Evolutionary conservation across 139 green algal genomes (phyloP).

Genomic region (Gonium pectorale): DNA sequence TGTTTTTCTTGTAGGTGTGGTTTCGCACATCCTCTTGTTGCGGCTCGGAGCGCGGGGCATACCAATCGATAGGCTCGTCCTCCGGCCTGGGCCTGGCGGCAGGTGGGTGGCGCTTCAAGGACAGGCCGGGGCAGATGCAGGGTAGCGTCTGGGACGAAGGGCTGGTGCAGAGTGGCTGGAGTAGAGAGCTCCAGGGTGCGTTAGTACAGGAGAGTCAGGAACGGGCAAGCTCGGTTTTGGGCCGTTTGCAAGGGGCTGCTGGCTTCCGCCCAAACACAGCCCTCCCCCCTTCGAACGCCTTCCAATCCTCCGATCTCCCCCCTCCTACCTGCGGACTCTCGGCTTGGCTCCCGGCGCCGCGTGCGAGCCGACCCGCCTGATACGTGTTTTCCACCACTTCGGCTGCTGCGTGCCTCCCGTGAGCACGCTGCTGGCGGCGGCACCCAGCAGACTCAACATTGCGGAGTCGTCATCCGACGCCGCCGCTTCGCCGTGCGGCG

Average conservation of each 20-base stretch:
- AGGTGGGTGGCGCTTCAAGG: neutral
- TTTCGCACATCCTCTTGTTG: neutral
- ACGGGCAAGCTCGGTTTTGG: no score
- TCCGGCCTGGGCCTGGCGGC: neutral
- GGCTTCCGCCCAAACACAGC: no score
- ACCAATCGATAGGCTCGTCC: neutral
- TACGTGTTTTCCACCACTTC: neutral
- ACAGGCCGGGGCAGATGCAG: no score
- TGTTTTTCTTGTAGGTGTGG: constrained; percentile 13
- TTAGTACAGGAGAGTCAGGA: no score
- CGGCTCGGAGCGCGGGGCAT: neutral
- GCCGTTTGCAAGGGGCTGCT: no score
- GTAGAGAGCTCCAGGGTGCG: no score
- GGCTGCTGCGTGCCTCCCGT: neutral
- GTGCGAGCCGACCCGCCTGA: neutral
- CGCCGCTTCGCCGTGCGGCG: no score
- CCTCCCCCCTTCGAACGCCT: no score
- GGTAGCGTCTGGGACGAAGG: no score
- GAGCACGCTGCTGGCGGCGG: neutral
- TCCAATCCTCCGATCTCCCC: no score
- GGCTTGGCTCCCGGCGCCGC: neutral
- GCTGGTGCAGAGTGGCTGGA: no score
- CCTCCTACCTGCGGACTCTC: constrained; percentile 2
- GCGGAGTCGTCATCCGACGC: neutral
- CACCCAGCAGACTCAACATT: constrained; percentile 2